Base-by-base conservation (phyloP, 495 filamentous ascomycete genomes). In the Amorphotheca resinae region DNA sequence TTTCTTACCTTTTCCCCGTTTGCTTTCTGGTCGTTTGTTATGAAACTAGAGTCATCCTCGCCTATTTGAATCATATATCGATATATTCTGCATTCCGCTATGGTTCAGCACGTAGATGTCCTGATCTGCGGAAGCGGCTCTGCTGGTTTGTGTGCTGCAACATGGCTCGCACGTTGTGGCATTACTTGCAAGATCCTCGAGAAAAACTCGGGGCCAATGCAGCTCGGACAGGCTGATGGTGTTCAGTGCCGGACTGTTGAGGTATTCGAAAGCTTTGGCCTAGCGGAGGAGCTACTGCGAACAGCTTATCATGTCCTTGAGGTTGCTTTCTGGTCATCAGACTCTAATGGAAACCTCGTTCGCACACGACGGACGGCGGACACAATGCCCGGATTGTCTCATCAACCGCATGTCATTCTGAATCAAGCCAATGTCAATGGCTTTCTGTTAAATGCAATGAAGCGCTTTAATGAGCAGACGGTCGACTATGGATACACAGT, bases 221-320 rank as follows among this genome's bases (percentile, higher is more conserved):
- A 66, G 36, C 66, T 72, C 26, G 84, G 84, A 12, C 81, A 88
- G 54, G 84, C 84, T 1, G 84, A 89, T 40, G 84, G 84, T 0
- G 70, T 87, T 8, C 84, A 91, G 59, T 79, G 77, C 45, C 80
- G 84, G 1, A 85, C 83, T 1, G 73, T 87, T 11, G 84, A 91
- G 54, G 77, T 93, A 31, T 81, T 87, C 41, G 81, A 91, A 48
- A 79, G 74, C 25, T 86, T 88, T 36, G 81, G 82, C 0, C 60
- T 89, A 9, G 68, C 72, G 0, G 82, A 87, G 41, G 69, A 77
- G 28, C 54, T 88, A 20, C 67, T 87, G 14, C 69, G 71, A 9
- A 80, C 87, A 51, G 68, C 77, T 0, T 86, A 80, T 44, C 80
- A 82, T 54, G 72, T 80, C 15, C 59, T 78, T 2, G 84, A 88